These are phyloP conservation scores for Eutrema salsugineum DNA, from an alignment of 441 rosid genomes.

Conservation along the genomic window DNA sequence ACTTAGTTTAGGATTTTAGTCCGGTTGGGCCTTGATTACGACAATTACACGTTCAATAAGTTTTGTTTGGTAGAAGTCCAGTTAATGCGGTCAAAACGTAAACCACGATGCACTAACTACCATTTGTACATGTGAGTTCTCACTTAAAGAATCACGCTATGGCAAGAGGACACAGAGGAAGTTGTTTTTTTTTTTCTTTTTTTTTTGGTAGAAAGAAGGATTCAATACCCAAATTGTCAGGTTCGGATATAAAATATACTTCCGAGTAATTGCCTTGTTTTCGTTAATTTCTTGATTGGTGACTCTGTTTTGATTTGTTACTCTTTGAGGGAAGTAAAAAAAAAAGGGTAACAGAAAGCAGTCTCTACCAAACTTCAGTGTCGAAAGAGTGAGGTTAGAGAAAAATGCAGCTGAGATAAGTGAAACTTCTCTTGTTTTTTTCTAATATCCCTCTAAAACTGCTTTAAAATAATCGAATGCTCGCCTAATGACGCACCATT, in stretches of 20 bases:
- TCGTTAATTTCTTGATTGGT: too few species aligned
- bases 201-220: too few species aligned
- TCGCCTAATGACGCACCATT: constrained; percentile 17
- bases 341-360: neutral
- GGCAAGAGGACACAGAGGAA: too few species aligned
- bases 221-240: too few species aligned
- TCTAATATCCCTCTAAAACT: neutral
- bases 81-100: neutral
- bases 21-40: neutral
- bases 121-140: too few species aligned
- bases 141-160: too few species aligned
- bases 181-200: too few species aligned
- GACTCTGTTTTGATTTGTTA: neutral
- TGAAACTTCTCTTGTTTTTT: neutral
- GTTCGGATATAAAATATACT: too few species aligned
- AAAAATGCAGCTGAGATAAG: neutral
- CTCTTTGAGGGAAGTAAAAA: neutral
- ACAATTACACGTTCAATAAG: neutral
- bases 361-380: too few species aligned
- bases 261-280: too few species aligned
- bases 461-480: neutral
- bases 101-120: neutral
- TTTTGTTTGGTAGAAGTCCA: neutral
- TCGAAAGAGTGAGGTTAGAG: neutral
- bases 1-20: neutral